Evolutionary conservation across 2,329 filamentous ascomycete species (phyloP), one percentile per base, ranked within the genome.

Genomic region (Pseudogymnoascus pannorum): DNA sequence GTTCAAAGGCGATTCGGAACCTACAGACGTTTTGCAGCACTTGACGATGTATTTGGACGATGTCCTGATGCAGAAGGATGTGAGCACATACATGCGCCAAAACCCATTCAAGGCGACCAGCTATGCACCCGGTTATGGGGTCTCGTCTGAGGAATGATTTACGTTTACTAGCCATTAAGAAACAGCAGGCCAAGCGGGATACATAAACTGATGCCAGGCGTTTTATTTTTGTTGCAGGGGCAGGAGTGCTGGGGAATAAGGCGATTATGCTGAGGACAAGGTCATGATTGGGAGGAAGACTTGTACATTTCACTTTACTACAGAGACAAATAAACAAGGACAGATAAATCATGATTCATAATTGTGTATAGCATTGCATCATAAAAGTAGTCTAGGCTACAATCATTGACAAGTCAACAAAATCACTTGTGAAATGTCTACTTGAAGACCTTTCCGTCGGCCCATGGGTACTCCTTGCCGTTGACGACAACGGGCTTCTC

Each of bases 401-500:
- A 61, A 59, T 61, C 33, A 26, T 20, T 58, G 57, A 58, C 57
- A 58, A 58, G 36, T 36, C 57, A 58, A 42, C 33, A 62, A 36
- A 36, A 29, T 33, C 29, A 26, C n/a, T 20, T 57, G 29, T 26
- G 18, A 38, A 33, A 63, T 66, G 64, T 81, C 85, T 96, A 97
- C 85, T 97, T 97, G 89, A 97, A 97, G 77, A 97, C 92, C 87
- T 97, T 97, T 76, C 94, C 94, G 73, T 91, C 88, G 74, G 89
- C 89, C 81, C 88, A 91, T 76, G 86, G 79, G 80, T 92, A 95
- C 74, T 87, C 84, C 89, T 97, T 97, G 81, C 89, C 93, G 73
- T 88, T 78, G 72, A 91, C 83, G 67, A 79, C 80, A 72, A 92
- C 80, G 68, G 89, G 87, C 81, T 91, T 89, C 77, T 97, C 94